Conservation (phyloP, 148 eudicot species). For the Amaranthus palmeri region DNA sequence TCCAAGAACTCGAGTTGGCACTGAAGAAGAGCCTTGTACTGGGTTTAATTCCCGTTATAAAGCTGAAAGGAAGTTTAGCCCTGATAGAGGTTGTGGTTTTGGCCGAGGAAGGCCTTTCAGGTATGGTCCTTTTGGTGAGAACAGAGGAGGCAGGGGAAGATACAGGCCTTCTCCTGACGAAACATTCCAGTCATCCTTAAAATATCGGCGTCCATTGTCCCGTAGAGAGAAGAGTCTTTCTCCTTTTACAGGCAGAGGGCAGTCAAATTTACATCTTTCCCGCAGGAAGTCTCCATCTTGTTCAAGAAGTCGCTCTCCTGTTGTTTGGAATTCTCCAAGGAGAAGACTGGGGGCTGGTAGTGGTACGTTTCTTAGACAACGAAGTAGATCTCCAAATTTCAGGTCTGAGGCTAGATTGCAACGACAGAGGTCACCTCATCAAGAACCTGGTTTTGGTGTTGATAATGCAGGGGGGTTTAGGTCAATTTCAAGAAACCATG, state of each 20-base stretch:
- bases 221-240: slow-evolving; percentile 33
- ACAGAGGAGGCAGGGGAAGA: slow-evolving; percentile 31
- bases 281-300: slow-evolving; percentile 40
- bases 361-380: slow-evolving; percentile 27
- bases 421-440: slow-evolving; percentile 36
- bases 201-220: slow-evolving; percentile 28
- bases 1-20: slow-evolving; percentile 15
- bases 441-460: slow-evolving; percentile 26
- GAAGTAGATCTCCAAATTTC: slow-evolving; percentile 47
- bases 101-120: slow-evolving; percentile 33
- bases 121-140: slow-evolving; percentile 15
- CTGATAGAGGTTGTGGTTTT: slow-evolving; percentile 22
- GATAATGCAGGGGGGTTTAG: slow-evolving; percentile 27
- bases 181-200: slow-evolving; percentile 27
- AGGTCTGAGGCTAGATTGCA: slow-evolving; percentile 34
- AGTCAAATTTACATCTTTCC: slow-evolving; percentile 23
- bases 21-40: slow-evolving; percentile 13
- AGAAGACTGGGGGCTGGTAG: slow-evolving; percentile 31
- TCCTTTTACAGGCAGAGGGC: slow-evolving; percentile 31
- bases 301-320: slow-evolving; percentile 43
- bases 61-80: slow-evolving; percentile 25
- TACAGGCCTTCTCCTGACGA: slow-evolving; percentile 33
- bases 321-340: slow-evolving; percentile 30
- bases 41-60: slow-evolving; percentile 23
- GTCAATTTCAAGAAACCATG: slow-evolving; percentile 28